These are phyloP conservation scores for Oryza punctata DNA, from an alignment of 176 grass and related monocot genomes.

Conservation along the genomic window DNA sequence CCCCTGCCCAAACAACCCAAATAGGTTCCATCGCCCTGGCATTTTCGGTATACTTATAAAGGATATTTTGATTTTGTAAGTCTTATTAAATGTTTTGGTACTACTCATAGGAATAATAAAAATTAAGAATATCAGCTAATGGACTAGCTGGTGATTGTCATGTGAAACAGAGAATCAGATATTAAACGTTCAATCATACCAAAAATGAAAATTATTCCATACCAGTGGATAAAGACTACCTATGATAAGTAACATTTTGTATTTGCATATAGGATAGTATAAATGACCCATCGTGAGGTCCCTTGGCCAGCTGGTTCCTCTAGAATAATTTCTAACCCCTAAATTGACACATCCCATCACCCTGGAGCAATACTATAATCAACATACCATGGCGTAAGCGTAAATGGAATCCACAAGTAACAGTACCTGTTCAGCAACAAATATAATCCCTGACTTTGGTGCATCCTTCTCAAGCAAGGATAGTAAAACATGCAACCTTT, in stretches of 20 bases:
- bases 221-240: neutral
- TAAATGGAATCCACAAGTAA: constrained; percentile 1
- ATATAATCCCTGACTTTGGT: constrained; percentile 87
- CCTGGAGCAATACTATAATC: constrained; percentile 10
- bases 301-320: neutral
- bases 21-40: neutral
- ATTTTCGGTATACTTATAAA: neutral
- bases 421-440: constrained; percentile 85
- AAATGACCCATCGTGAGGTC: neutral
- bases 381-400: neutral
- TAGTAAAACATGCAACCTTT: constrained; percentile 67
- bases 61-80: neutral
- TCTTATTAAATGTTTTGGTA: neutral
- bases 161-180: neutral
- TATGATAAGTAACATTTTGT: neutral
- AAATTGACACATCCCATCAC: neutral
- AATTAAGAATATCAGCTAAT: neutral
- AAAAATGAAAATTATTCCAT: neutral
- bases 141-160: neutral
- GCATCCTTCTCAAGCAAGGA: constrained; percentile 72
- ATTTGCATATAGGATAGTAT: constrained; percentile 18
- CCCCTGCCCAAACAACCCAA: neutral
- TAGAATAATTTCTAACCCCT: neutral
- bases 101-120: neutral
- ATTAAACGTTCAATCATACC: neutral